These are phyloP conservation scores for Parascedosporium putredinis DNA, from an alignment of 2,329 filamentous ascomycete species.

Conservation along the genomic window DNA sequence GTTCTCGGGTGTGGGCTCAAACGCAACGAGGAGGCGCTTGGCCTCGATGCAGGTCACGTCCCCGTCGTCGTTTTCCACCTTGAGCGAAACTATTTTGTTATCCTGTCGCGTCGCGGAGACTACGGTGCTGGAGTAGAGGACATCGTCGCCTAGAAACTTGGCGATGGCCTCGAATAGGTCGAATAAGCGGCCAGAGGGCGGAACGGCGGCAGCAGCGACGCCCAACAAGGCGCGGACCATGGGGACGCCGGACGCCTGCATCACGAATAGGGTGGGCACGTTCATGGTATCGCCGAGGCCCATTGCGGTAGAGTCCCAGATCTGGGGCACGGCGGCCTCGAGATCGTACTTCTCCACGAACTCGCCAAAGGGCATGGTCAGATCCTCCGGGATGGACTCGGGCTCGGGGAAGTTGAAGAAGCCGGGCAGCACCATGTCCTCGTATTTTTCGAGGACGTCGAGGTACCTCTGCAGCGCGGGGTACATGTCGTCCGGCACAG, in stretches of 20 bases:
- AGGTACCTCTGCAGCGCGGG: slow-evolving; percentile 18
- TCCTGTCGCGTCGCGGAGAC: slow-evolving; percentile 18
- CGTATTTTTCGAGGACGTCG: slow-evolving; percentile 19
- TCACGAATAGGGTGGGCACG: slow-evolving; percentile 31
- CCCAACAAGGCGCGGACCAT: slow-evolving; percentile 23
- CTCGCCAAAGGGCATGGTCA: slow-evolving; percentile 35
- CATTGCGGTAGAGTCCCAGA: slow-evolving; percentile 29
- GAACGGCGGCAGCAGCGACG: slow-evolving; percentile 19
- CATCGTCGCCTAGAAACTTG: slow-evolving; percentile 22
- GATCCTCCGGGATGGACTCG: slow-evolving; percentile 16
- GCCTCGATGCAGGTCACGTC: slow-evolving; percentile 14
- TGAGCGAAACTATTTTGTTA: slow-evolving; percentile 11
- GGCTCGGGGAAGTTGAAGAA: slow-evolving; percentile 32
- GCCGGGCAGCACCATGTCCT: slow-evolving; percentile 22
- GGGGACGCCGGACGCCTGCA: slow-evolving; percentile 27
- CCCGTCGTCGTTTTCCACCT: slow-evolving; percentile 7
- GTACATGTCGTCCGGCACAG: slow-evolving; percentile 12
- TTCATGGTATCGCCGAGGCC: slow-evolving; percentile 33
- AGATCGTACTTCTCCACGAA: slow-evolving; percentile 37
- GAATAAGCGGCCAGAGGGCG: slow-evolving; percentile 25
- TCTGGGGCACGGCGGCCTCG: slow-evolving; percentile 25
- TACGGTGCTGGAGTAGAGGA: slow-evolving; percentile 26
- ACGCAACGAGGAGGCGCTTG: slow-evolving; percentile 16
- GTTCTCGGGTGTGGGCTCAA: slow-evolving; percentile 15
- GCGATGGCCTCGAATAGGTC: slow-evolving; percentile 29